Evolutionary conservation across 1,284 basidiomycete genomes (phyloP), one percentile per base, ranked within the genome.

Genomic region (Xerocomus amazonicus): DNA sequence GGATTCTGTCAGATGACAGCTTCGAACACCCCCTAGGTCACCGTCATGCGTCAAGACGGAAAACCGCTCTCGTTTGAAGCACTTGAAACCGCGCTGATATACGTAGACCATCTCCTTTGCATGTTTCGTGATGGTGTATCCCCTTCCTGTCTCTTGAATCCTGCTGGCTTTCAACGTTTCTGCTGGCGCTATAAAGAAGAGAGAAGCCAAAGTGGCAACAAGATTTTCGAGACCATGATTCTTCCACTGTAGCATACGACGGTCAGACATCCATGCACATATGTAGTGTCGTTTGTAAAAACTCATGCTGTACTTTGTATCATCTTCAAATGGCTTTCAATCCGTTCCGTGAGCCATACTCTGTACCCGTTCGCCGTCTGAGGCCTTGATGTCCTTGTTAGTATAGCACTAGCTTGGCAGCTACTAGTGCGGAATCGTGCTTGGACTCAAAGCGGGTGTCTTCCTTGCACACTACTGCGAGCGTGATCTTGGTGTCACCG

Each of bases 41-140:
- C 54, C 4, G 50, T 61, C 27, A 63, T 62, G 52, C 62, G 60
- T 33, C 56, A 55, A 51, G 61, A 65, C 34, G 51, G 51, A 39
- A 59, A 56, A 9, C 17, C 54, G 0, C 58, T 62, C 19, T 61
- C 61, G n/a, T 53, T 55, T 2, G 62, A 62, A 40, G 61, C 55
- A 1, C 45, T 63, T 3, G 61, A 62, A 43, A 65, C 60, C 3
- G 56, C 51, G n/a, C 43, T 62, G 43, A 59, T 59, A 54, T 62
- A 61, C 13, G 54, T 56, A 10, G 60, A 62, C 45, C 48, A 57
- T 34, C 8, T 65, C 27, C 39, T 65, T 16, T 43, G 35, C 51
- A 48, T 54, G 44, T 65, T 61, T 39, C 54, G 46, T 19, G 58
- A 62, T 8, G 55, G 54, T 14, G 53, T 45, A 3, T 42, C 52